Percentiles rank a stretch among this genome's conserved stretches.
These are phyloP conservation scores for Umbelopsis vinacea DNA, from an alignment of 192 early-diverging fungal species.

Conservation along the genomic window DNA sequence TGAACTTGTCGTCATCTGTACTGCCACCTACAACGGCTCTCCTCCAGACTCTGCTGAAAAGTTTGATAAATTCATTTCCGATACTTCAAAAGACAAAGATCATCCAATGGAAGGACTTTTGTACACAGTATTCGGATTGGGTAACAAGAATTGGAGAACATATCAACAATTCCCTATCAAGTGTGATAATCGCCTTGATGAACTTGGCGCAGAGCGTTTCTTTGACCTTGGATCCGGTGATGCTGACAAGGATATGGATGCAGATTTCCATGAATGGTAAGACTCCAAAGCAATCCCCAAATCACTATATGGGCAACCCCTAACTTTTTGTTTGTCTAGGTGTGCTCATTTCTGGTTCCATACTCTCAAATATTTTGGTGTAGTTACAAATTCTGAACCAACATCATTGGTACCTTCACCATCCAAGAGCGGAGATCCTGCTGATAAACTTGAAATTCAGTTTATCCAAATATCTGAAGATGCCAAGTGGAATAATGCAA, in stretches of 20 bases:
- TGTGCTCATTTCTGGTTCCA: slow-evolving; percentile 36
- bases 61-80: slow-evolving; percentile 42
- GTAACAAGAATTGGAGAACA: slow-evolving; percentile 65
- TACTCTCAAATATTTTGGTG: slow-evolving; percentile 17
- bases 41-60: slow-evolving; percentile 59
- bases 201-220: slow-evolving; percentile 52
- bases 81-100: background rate
- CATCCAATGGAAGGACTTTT: slow-evolving; percentile 34
- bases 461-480: slow-evolving; percentile 24
- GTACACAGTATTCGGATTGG: slow-evolving; percentile 61
- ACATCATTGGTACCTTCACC: slow-evolving; percentile 21
- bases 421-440: background rate
- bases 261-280: slow-evolving; percentile 41
- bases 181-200: slow-evolving; percentile 44
- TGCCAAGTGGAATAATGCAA: slow-evolving; percentile 17
- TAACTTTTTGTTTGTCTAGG: slow-evolving; percentile 9
- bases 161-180: slow-evolving; percentile 59
- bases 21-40: slow-evolving; percentile 42
- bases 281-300: background rate
- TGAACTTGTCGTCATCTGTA: slow-evolving; percentile 38
- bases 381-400: background rate
- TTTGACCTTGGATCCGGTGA: slow-evolving; percentile 48
- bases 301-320: background rate
- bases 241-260: slow-evolving; percentile 53
- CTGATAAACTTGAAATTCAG: slow-evolving; percentile 17